A percentile compares a stretch with the other conserved stretches of the same genome.
Conservation (phyloP, 164 flowering plant genomes). For the Vitis riparia region DNA sequence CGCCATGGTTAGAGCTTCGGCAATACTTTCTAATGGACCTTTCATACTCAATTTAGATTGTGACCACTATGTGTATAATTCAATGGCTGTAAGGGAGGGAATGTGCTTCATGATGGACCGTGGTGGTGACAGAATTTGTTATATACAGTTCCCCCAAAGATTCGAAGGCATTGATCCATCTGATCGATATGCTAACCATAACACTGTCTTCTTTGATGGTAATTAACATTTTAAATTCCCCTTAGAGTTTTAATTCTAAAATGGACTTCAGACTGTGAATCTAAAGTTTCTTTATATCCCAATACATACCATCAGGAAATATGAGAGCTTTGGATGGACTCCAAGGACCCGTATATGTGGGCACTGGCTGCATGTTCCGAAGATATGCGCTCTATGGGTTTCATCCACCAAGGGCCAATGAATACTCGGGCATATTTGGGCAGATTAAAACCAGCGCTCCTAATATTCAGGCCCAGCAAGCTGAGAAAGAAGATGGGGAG, state of each 20-base stretch:
- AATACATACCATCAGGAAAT: conserved; percentile 30
- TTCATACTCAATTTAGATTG: conserved; percentile 71
- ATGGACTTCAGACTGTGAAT: not conserved
- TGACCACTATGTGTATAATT: conserved; percentile 67
- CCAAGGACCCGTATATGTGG: conserved; percentile 92
- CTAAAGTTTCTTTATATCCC: too few species aligned
- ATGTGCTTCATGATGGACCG: conserved; percentile 86
- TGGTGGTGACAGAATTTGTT: conserved; percentile 68
- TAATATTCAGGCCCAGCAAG: conserved; percentile 2
- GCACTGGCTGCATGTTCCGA: conserved; percentile 90
- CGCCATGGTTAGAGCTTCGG: conserved; percentile 69
- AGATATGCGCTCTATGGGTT: conserved; percentile 82
- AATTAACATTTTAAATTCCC: not conserved
- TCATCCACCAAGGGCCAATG: conserved; percentile 73
- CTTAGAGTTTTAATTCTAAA: too few species aligned
- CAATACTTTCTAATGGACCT: conserved; percentile 65
- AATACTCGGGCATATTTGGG: conserved; percentile 61
- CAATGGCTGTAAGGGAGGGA: conserved; percentile 53
- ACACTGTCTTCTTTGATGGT: conserved; percentile 76
- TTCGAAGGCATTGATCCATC: conserved; percentile 79
- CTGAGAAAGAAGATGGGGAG: conserved; percentile 42
- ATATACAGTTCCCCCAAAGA: conserved; percentile 69
- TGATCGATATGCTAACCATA: conserved; percentile 73
- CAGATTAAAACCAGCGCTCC: conserved; percentile 43
- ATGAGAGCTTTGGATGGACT: conserved; percentile 92